Evolutionary conservation across 805 yeast species (phyloP), one percentile per base, ranked within the genome.

Genomic region (Kluyveromyces dobzhanskii): DNA sequence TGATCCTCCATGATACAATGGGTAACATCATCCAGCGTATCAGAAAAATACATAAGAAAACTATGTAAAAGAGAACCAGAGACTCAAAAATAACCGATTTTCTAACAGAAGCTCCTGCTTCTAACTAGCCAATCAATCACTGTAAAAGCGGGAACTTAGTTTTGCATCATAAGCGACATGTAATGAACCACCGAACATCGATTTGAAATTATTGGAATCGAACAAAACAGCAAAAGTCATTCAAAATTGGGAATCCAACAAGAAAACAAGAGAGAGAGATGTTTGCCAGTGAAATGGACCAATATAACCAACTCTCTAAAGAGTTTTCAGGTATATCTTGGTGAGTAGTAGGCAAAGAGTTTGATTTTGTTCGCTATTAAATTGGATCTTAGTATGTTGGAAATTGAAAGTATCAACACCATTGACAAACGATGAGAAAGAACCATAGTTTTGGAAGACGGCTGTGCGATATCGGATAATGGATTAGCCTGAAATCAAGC

Each of bases 321-420:
- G 30, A 27, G 30, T 7, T 27, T 27, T 42, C 35, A 36, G 51
- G 59, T 48, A 35, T 63, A 70, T 57, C 67, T 69, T 60, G 88
- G 80, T 82, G 90, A 82, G 90, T 81, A 82, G 66, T 61, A 60
- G 70, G 75, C 80, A 64, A 35, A 36, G 32, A 36, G n/a, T 9
- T 71, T 48, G 47, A 62, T 82, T 86, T 85, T 67, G 94, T 81
- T 85, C 80, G 87, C 87, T 67, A 81, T 76, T 77, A 80, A 84
- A 84, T 83, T 80, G 94, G 88, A 79, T 74, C 79, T 75, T 72
- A 72, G 72, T 76, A 80, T 65, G 61, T 78, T 47, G 40, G 48
- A 37, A 44, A 39, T 46, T 43, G 36, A 42, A 44, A 16, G 37
- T 14, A 41, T n/a, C 27, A 18, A 32, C n/a, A 19, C 27, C 35